Base-by-base conservation (phyloP, 306 rosid genomes). In the Dalbergia cultrata region DNA sequence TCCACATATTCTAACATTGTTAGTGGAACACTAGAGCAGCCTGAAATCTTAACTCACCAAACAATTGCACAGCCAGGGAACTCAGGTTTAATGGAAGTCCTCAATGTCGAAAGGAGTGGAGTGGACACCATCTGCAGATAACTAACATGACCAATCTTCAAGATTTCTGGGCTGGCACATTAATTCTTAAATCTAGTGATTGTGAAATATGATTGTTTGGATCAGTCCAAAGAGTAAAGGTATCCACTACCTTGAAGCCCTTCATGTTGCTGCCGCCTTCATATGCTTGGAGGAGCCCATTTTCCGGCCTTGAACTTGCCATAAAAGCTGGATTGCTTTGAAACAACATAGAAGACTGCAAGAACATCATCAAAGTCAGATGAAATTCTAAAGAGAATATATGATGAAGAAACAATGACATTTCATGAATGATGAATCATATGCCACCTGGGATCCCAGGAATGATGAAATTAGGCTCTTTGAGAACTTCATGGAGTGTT, bases 321-420 rank as follows among this genome's bases (percentile, higher is more conserved):
- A 67, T 90, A 93, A 84, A 95, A 95, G 84, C 81, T 85, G 70
- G 99, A 90, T 50, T 78, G 78, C 87, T 87, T 90, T 19, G 98
- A 91, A 76, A 95, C 94, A 47, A 89, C 96, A 79, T 86, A 90
- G 86, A 93, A 93, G 54, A 95, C 99, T 93, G 98, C 92, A 85
- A 34, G 13, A 35, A 34, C 82, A 85, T 50, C 54, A 37, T 37
- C 41, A 22, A 39, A 37, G 21, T 73, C 37, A 74, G 14, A 56
- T 72, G 82, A 87, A 77, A 64, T 44, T 57, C 41, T 47, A 17
- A 67, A 77, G 57, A 73, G n/a, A 53, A 74, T 5, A 58, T 63
- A 49, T 13, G 34, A 17, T 14, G 13, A 22, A 79, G 49, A 31
- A 39, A 50, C 8, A 61, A 49, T 66, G 9, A 18, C 39, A 19